Evolutionary conservation across 108 stramenopile species (phyloP), one percentile per base, ranked within the genome.

Genomic region (Craspedostauros australis): DNA sequence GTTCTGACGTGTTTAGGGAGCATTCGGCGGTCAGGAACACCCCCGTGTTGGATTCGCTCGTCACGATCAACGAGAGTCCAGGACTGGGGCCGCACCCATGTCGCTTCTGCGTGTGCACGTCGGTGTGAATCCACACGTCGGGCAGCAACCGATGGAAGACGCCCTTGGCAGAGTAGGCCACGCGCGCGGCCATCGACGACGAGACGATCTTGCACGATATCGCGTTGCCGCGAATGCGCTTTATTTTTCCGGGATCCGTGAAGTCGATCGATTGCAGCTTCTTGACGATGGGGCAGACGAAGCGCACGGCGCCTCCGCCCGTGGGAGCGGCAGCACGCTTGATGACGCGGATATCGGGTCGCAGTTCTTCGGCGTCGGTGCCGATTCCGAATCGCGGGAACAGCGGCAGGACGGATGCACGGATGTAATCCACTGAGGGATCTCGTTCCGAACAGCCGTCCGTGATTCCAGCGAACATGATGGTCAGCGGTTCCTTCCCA

Each of bases 61-160:
- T 75, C 9, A 99, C 64, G 2, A 77, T 53, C 28, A 93, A 34
- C 25, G 76, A 74, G 50, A 95, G 70, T 18, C 96, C 97, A 1
- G 99, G 96, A 51, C 62, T 67, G 4, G 83, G 82, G 4, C 80
- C 89, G 51, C 86, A 85, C 40, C 73, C 73, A 32, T 76, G 55
- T 45, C 78, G 73, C 29, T 72, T 73, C 14, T 62, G 61, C 16
- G 90, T 77, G 54, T 91, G 76, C 5, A 84, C 94, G 60, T 98
- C 95, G 4, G 95, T 96, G 51, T 93, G 83, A 36, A 98, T 93
- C 91, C 93, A 96, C 25, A 98, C 94, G 60, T 97, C 96, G 0
- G 95, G 95, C 14, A 96, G 53, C 19, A 95, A 59, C 20, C 77
- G 61, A 37, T 95, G 92, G 42, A 96, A 77, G 20, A 95, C 59